Conservation (phyloP, 1,139 yeast species). For the Hanseniaspora sp. region DNA sequence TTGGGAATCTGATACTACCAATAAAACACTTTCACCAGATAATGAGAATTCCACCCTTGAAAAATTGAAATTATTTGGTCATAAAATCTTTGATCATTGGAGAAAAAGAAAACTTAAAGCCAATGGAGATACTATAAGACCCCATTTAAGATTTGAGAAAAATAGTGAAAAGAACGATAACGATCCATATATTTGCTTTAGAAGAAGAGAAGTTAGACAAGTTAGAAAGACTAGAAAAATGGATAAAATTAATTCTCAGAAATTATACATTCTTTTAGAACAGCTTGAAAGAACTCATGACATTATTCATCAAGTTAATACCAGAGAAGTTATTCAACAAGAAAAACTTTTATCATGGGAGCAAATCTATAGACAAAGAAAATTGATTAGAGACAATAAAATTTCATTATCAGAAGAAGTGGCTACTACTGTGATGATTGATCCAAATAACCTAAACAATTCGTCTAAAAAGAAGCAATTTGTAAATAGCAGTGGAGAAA, state of each 20-base stretch:
- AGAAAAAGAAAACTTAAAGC: constrained; percentile 57
- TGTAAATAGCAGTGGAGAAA: constrained; percentile 7
- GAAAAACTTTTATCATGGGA: constrained; percentile 1
- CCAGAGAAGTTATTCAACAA: constrained; percentile 34
- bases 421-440: constrained; percentile 5
- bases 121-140: constrained; percentile 61
- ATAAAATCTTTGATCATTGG: constrained; percentile 71
- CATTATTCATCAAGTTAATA: constrained; percentile 59
- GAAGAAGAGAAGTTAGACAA: constrained; percentile 91
- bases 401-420: neutral
- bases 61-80: constrained; percentile 56
- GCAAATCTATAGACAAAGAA: constrained; percentile 5
- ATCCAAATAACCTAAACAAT: constrained; percentile 51
- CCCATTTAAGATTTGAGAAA: constrained; percentile 73
- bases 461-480: constrained; percentile 28
- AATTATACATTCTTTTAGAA: constrained; percentile 59
- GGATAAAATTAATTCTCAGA: constrained; percentile 80
- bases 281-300: constrained; percentile 72
- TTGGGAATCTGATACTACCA: constrained; percentile 15
- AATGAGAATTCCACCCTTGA: constrained; percentile 17
- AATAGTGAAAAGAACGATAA: constrained; percentile 81
- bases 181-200: constrained; percentile 91
- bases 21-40: constrained; percentile 10
- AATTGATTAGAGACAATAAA: neutral
- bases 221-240: constrained; percentile 94